Evolutionary conservation across 805 yeast genomes (phyloP).

Genomic region (Saturnispora halmiae): DNA sequence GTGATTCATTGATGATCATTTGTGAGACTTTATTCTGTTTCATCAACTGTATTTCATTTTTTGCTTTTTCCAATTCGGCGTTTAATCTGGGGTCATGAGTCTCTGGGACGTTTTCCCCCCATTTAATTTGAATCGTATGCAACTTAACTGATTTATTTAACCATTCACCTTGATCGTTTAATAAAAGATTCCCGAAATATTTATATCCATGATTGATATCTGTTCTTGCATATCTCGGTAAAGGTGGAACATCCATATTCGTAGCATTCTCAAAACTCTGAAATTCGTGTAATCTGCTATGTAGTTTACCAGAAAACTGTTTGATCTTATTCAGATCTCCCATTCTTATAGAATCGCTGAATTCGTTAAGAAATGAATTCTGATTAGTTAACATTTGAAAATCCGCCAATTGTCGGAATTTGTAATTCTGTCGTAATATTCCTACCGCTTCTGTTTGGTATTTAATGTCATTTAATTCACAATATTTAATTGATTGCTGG

Average conservation of each 20-base stretch:
- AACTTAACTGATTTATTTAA: slow-evolving; percentile 40
- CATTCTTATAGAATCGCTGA: slow-evolving; percentile 32
- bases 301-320: slow-evolving; percentile 28
- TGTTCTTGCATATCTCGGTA: slow-evolving; percentile 71
- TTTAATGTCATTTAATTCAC: slow-evolving; percentile 25
- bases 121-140: slow-evolving; percentile 44
- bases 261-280: slow-evolving; percentile 18
- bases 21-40: slow-evolving; percentile 16
- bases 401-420: slow-evolving; percentile 81
- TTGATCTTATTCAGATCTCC: slow-evolving; percentile 37
- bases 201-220: slow-evolving; percentile 70
- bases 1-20: slow-evolving; percentile 21
- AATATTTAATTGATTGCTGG: slow-evolving; percentile 33
- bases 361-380: slow-evolving; percentile 38
- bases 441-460: slow-evolving; percentile 52
- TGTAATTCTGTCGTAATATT: slow-evolving; percentile 55
- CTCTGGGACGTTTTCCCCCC: slow-evolving; percentile 40
- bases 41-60: slow-evolving; percentile 29
- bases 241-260: slow-evolving; percentile 69
- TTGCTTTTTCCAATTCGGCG: slow-evolving; percentile 33
- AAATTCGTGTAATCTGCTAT: slow-evolving; percentile 11
- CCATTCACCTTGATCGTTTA: slow-evolving; percentile 47
- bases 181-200: slow-evolving; percentile 63
- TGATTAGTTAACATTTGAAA: slow-evolving; percentile 64
- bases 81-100: slow-evolving; percentile 43